A percentile compares a stretch with the other conserved stretches of the same genome.
Evolutionary conservation across 2,329 filamentous ascomycete species (phyloP).

Genomic region (Xylaria sp.): DNA sequence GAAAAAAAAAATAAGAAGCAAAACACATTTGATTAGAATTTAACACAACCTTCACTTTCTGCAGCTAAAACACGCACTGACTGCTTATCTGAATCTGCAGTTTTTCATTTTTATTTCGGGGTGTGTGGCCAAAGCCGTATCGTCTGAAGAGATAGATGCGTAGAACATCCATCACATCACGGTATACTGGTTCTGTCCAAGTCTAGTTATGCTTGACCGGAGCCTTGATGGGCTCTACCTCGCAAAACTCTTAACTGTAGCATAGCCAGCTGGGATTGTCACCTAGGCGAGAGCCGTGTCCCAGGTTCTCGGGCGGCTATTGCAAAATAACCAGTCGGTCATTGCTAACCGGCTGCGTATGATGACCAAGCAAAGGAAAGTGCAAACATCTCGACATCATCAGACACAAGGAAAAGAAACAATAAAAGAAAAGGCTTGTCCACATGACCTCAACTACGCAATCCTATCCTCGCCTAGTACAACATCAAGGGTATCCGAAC

Average conservation of each 20-base stretch:
- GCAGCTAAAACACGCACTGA: background rate
- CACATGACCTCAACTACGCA: slow-evolving; percentile 45
- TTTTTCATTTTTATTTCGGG: slow-evolving; percentile 46
- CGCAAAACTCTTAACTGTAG: slow-evolving; percentile 30
- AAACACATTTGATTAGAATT: background rate
- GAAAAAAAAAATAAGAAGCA: background rate
- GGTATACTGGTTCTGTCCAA: slow-evolving; percentile 33
- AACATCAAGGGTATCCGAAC: slow-evolving; percentile 41
- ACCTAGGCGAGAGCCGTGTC: slow-evolving; percentile 31
- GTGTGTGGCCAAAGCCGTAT: slow-evolving; percentile 41
- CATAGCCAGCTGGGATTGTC: slow-evolving; percentile 31
- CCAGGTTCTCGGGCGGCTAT: slow-evolving; percentile 26
- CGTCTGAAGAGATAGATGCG: slow-evolving; percentile 39
- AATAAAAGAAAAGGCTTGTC: slow-evolving; percentile 44
- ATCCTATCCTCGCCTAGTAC: slow-evolving; percentile 45
- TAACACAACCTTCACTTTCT: slow-evolving; percentile 4
- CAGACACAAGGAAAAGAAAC: slow-evolving; percentile 47
- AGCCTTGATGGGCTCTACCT: slow-evolving; percentile 23
- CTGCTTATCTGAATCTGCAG: slow-evolving; percentile 5
- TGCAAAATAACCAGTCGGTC: slow-evolving; percentile 30
- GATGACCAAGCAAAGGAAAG: slow-evolving; percentile 47
- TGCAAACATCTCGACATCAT: slow-evolving; percentile 47
- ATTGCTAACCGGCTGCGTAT: slow-evolving; percentile 35
- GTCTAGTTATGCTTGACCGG: slow-evolving; percentile 30
- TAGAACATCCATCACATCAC: slow-evolving; percentile 30